These are phyloP conservation scores for Talaromyces sp. DNA, from an alignment of 2,329 filamentous ascomycete species.

Conservation along the genomic window DNA sequence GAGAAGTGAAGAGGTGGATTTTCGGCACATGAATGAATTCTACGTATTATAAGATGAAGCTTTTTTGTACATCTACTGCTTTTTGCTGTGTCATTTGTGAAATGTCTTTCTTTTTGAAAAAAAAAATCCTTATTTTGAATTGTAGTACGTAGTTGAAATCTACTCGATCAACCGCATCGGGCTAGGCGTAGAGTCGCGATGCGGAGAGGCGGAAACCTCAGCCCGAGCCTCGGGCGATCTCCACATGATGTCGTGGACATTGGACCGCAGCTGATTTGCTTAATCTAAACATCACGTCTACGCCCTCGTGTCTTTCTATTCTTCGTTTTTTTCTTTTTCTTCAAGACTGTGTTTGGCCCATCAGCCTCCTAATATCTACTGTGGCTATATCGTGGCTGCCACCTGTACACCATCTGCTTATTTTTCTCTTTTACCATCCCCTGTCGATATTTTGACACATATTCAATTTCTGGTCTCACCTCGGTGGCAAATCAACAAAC, in stretches of 20 bases:
- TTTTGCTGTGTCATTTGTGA: neutral
- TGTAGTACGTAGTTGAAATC: too few species aligned
- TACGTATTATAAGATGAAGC: neutral
- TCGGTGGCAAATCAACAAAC: neutral
- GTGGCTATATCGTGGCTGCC: neutral
- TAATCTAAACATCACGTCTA: neutral
- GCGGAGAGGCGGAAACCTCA: neutral
- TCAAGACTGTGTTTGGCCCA: neutral
- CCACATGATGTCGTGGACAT: neutral
- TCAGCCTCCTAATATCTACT: neutral
- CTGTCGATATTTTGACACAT: neutral
- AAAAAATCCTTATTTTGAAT: too few species aligned
- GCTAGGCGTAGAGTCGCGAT: neutral
- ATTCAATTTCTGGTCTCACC: neutral
- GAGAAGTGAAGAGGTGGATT: conserved; percentile 26
- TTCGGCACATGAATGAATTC: neutral
- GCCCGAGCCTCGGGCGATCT: neutral
- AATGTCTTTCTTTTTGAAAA: neutral
- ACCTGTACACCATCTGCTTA: neutral
- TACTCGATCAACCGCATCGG: neutral
- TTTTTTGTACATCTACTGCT: neutral
- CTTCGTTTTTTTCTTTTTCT: neutral
- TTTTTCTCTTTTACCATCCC: neutral
- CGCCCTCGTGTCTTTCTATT: neutral
- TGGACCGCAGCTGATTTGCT: neutral